Conservation (phyloP, 176 grass and related monocot genomes). For the Pontederia paniculata region DNA sequence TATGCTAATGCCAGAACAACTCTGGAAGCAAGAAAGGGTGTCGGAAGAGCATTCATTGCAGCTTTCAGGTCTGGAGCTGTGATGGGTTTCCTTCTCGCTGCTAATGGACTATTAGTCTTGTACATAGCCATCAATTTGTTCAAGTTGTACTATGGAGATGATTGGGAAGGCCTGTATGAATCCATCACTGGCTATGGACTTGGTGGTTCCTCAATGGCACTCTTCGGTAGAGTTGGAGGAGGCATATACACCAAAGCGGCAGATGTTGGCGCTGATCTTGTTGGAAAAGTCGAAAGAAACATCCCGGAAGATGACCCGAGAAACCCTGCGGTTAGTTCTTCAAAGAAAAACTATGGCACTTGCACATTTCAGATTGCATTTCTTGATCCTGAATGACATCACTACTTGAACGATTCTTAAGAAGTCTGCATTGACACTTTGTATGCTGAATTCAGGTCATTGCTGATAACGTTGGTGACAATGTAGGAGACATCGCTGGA, state of each 20-base stretch:
- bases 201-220: slow-evolving; percentile 58
- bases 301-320: slow-evolving; percentile 81
- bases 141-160: slow-evolving; percentile 48
- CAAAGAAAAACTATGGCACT: not conserved
- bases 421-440: not conserved
- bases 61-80: slow-evolving; percentile 52
- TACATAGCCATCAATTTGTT: slow-evolving; percentile 52
- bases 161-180: slow-evolving; percentile 57
- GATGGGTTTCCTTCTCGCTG: slow-evolving; percentile 61
- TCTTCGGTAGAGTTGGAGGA: slow-evolving; percentile 68
- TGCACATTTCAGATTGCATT: not conserved
- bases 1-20: slow-evolving; percentile 57
- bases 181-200: slow-evolving; percentile 59
- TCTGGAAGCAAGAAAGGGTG: slow-evolving; percentile 42
- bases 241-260: slow-evolving; percentile 79
- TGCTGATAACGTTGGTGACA: slow-evolving; percentile 82
- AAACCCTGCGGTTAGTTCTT: slow-evolving; percentile 48
- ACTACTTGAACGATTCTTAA: no score
- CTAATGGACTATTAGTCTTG: slow-evolving; percentile 55
- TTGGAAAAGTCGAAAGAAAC: slow-evolving; percentile 62
- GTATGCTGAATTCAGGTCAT: slow-evolving; percentile 35
- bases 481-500: slow-evolving; percentile 84
- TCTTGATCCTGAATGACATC: no score
- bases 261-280: slow-evolving; percentile 75
- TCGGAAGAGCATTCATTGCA: slow-evolving; percentile 32